phyloP scores from a whole-genome alignment of 2,329 filamentous ascomycete species.

The Fusarium sp. region DNA sequence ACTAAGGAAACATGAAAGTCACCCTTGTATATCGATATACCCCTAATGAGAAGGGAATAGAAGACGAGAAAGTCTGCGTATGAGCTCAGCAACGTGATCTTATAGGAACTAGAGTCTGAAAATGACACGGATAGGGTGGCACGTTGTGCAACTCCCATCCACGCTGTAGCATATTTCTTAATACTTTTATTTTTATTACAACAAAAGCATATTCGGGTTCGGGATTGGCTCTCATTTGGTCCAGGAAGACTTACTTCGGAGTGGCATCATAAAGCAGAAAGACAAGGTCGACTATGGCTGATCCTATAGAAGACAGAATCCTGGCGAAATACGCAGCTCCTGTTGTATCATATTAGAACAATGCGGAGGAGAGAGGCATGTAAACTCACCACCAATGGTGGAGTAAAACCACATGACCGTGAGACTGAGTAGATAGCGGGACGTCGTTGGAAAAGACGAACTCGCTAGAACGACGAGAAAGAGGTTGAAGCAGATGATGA shows the following conservation, averaged over 20 bases:
- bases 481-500: not conserved
- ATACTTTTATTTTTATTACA: not conserved
- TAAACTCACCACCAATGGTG: not conserved
- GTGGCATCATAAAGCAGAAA: not conserved
- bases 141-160: not conserved
- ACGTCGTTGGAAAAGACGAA: not conserved
- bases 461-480: not conserved
- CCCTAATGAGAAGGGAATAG: not conserved
- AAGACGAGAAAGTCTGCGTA: not conserved
- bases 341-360: not conserved
- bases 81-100: not conserved
- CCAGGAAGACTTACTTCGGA: not conserved
- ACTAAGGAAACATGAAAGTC: not conserved
- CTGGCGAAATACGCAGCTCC: not conserved
- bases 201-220: not conserved
- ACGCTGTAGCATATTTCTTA: not conserved
- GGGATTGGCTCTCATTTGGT: too few species aligned
- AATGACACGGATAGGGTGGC: not conserved
- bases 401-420: not conserved
- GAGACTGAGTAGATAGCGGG: not conserved
- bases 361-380: fast-evolving
- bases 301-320: not conserved
- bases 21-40: not conserved
- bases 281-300: not conserved
- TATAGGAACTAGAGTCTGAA: not conserved